Conservation (phyloP, 2,329 filamentous ascomycete species). For the Phoma sp. region DNA sequence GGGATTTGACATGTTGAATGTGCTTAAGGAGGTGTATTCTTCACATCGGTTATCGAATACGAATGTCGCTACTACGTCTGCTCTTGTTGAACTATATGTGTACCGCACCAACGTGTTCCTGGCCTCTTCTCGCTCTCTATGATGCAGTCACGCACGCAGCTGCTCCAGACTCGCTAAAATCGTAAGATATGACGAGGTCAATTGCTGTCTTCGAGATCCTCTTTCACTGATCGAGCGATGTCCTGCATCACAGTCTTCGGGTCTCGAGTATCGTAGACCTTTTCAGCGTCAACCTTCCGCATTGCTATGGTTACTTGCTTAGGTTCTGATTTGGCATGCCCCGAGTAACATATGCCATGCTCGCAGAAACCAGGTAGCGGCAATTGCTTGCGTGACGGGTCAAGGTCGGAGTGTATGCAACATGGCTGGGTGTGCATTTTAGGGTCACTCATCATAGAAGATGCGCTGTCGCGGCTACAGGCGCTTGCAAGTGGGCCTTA, state of each 20-base stretch:
- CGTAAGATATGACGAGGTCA: too few relatives aligned
- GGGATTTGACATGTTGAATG: conserved; percentile 1
- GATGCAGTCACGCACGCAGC: too few relatives aligned
- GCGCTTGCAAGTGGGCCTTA: not conserved
- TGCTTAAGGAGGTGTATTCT: not conserved
- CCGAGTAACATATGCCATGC: not conserved
- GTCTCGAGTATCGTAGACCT: not conserved
- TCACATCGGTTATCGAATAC: not conserved
- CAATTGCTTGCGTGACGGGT: not conserved
- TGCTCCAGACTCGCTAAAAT: not conserved
- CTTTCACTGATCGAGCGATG: not conserved
- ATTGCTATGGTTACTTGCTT: too few relatives aligned
- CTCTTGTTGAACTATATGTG: too few relatives aligned
- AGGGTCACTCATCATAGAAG: not conserved
- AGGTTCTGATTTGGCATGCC: not conserved
- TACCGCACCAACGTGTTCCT: too few relatives aligned
- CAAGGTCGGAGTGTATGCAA: not conserved
- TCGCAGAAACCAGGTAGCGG: not conserved
- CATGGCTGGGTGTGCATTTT: not conserved
- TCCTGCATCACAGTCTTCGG: not conserved
- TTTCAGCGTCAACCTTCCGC: not conserved
- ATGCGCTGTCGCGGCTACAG: not conserved
- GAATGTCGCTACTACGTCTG: not conserved
- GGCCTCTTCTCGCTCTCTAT: not conserved
- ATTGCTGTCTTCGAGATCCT: too few relatives aligned